Base-by-base conservation (phyloP, 2,329 filamentous ascomycete species). In the Fusarium veterinarium region DNA sequence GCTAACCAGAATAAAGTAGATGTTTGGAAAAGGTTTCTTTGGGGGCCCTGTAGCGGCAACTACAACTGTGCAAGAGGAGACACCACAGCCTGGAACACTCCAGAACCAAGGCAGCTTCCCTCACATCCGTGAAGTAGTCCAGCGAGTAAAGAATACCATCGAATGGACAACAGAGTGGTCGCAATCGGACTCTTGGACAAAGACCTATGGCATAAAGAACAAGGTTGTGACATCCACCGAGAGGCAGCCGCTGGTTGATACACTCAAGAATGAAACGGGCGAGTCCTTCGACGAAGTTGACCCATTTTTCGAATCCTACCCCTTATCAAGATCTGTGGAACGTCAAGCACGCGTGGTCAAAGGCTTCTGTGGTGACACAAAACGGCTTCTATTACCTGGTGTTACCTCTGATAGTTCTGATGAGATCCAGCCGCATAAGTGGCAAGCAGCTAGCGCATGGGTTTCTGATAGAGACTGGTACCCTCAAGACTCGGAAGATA, bases 401-500 rank as follows among this genome's bases (percentile, higher is more conserved):
- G 37, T 20, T 11, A 40, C 37, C 17, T 23, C 46, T 4, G 28
- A 3, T 13, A 37, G 55, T 2, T 11, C n/a, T 10, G 37, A 2
- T 6, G 20, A 6, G 4, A 7, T 20, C 8, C 40, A n/a, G 16
- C 25, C 19, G 2, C 10, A 7, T 11, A 23, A n/a, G 17, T 11
- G 19, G 9, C n/a, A 41, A 14, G 44, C 57, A 14, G 25, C 64
- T 2, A 49, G 16, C 31, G 59, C 59, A 7, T 67, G 64, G 64
- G 64, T 63, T 17, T 67, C 64, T 7, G 64, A 67, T 11, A 28
- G 63, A 41, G 37, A 66, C 17, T 61, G 51, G 58, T 41, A 37
- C 40, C 44, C 45, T 6, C 16, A 56, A 35, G n/a, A 25, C 30
- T 2, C 38, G 2, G n/a, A 8, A 33, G 28, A 20, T 13, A 14